Percentiles rank a stretch among this genome's conserved stretches.
Evolutionary conservation across 176 grass and related monocot species (phyloP).

Genomic region (Neostapfia colusana): DNA sequence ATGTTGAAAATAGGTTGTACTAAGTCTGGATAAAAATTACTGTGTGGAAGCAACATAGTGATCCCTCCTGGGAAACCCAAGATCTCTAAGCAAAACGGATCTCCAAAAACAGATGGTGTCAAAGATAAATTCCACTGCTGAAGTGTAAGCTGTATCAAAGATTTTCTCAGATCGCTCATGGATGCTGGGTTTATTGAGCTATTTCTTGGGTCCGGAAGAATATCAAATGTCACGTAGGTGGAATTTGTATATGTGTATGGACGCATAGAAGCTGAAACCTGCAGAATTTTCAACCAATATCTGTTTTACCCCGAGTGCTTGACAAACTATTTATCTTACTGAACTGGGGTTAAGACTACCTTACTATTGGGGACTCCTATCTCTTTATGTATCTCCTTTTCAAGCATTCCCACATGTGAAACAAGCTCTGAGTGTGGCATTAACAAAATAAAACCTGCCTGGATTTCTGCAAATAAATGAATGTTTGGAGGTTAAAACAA

Average conservation of each 20-base stretch:
- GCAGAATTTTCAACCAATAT: slow-evolving; percentile 31
- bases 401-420: slow-evolving; percentile 27
- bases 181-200: slow-evolving; percentile 33
- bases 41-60: slow-evolving; percentile 35
- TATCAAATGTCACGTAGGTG: slow-evolving; percentile 44
- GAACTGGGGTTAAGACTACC: slow-evolving; percentile 12
- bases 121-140: slow-evolving; percentile 41
- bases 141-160: slow-evolving; percentile 43
- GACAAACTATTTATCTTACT: background rate
- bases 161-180: slow-evolving; percentile 23
- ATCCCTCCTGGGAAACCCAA: slow-evolving; percentile 60
- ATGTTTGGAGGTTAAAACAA: background rate
- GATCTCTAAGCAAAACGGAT: slow-evolving; percentile 43
- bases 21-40: background rate
- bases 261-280: slow-evolving; percentile 41
- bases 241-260: background rate
- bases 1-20: slow-evolving; percentile 35
- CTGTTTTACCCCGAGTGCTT: background rate
- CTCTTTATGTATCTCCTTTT: slow-evolving; percentile 37
- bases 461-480: slow-evolving; percentile 42
- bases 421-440: slow-evolving; percentile 23
- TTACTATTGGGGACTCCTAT: slow-evolving; percentile 45
- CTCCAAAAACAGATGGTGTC: slow-evolving; percentile 49
- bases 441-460: slow-evolving; percentile 50
- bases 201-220: slow-evolving; percentile 46